Base-by-base conservation (phyloP, 352 stramenopile species). In the Pythium coloratum region DNA sequence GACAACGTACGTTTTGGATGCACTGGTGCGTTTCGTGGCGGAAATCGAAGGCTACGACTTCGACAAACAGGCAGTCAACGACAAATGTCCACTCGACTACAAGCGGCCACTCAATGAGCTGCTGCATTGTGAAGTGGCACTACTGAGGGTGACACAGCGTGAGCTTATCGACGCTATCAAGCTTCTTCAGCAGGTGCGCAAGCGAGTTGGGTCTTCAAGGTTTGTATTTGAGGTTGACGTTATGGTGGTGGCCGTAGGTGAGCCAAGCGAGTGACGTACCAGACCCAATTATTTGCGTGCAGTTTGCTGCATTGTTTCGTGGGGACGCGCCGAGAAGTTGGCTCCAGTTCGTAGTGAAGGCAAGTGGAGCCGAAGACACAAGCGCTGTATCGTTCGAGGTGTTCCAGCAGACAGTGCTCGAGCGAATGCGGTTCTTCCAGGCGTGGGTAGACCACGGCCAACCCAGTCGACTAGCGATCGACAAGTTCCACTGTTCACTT, bases 361-460 rank as follows among this genome's bases (percentile, higher is more conserved):
- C 4, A 16, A 10, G 13, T 51, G 20, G 14, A 13, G 13, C 12
- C 12, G 16, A 44, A 6, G 7, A 18, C 24, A 24, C 28, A 2
- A 16, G 4, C 9, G 28, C 55, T 3, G 32, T 72, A 3, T 26
- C 46, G 3, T 53, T 89, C 1, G 69, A 76, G 1, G 42, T 20
- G 6, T 92, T 90, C 36, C 71, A 86, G 42, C 28, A 30, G 0
- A 28, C 64, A 13, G 34, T 90, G 10, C 49, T 79, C 0, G 59
- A 71, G 26, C 75, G 80, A 24, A 46, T 88, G 6, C 71, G 78
- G 2, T 74, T 66, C 18, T 80, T 92, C 58, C 58, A 75, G 12
- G 53, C 61, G 24, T 87, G 78, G 65, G 6, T 65, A 8, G 73
- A 79, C 2, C 42, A 61, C 1, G 73, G 77, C 0, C 40, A 57